Conservation (phyloP, 2,329 filamentous ascomycete species). For the Fusarium armeniacum region DNA sequence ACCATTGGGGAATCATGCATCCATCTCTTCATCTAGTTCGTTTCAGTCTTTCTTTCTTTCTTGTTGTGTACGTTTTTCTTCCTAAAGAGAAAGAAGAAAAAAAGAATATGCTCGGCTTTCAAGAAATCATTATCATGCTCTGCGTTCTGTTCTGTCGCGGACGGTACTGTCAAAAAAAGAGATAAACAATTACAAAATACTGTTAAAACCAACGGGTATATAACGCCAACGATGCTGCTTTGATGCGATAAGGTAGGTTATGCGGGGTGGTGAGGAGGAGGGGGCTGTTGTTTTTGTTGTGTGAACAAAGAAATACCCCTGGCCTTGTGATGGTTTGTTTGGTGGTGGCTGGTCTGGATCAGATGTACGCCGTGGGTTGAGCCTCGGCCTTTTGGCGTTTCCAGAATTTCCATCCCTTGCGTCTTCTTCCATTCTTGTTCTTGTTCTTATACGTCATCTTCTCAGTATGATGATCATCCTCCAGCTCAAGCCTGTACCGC, state of each 20-base stretch:
- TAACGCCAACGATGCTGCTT: conserved; percentile 55
- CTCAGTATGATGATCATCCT: conserved; percentile 57
- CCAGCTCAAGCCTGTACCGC: conserved; percentile 71
- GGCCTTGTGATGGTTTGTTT: conserved; percentile 8
- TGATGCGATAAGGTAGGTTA: conserved; percentile 34
- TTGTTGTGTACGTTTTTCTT: conserved; percentile 42
- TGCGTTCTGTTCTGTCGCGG: not conserved
- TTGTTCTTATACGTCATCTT: conserved; percentile 31
- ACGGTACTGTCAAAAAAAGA: not conserved
- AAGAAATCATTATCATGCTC: conserved; percentile 45
- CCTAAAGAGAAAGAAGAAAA: conserved; percentile 10
- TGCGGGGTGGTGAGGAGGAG: not conserved
- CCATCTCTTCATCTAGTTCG: conserved; percentile 44
- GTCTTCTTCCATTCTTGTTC: conserved; percentile 34
- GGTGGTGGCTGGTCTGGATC: not conserved
- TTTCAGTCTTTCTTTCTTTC: conserved; percentile 43
- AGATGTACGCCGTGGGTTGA: conserved; percentile 36
- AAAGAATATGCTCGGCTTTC: conserved; percentile 23
- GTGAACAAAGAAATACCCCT: not conserved
- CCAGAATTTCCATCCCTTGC: conserved; percentile 52
- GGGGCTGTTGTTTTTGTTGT: conserved; percentile 7
- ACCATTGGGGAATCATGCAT: conserved; percentile 33
- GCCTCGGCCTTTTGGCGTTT: conserved; percentile 47
- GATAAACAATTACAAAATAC: conserved; percentile 19
- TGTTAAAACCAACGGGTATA: conserved; percentile 53